Evolutionary conservation across 2,329 filamentous ascomycete genomes (phyloP), one percentile per base, ranked within the genome.

Genomic region (Aureobasidium lini): DNA sequence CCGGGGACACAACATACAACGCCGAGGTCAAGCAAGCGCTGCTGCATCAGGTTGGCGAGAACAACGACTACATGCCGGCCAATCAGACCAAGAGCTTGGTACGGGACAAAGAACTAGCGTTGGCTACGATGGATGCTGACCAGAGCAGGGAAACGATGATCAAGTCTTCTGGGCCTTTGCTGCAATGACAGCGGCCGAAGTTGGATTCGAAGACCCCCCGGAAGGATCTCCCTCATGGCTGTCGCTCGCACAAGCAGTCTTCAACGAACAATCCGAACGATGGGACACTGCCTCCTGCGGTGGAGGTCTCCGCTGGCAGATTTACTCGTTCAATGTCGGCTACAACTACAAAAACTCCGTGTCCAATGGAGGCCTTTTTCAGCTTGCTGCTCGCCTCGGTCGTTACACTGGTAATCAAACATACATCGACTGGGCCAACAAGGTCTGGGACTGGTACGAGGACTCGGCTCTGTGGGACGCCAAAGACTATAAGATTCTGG

Each of bases 261-360:
- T 93, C 72, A 90, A 93, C 74, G 84, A 87, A 53, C 90, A 90
- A 67, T 83, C 83, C 2, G 73, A 73, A 23, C 82, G 89, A 29
- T 93, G 89, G 87, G 85, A 94, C 64, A 74, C 73, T 2, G 66
- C 73, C 0, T 78, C 78, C 0, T 95, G 90, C 71, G 77, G 75
- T 52, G 90, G 90, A 53, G 90, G 90, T 10, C 73, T 95, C 64
- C 84, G 87, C 63, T 95, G 90, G 90, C 90, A 95, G 75, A 88
- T 95, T 62, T 92, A 86, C 74, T 79, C 83, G 10, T 89, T 86
- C 74, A 90, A 91, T 74, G 82, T 63, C 60, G 89, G 89, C 8
- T 84, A 78, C 65, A 72, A 74, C 54, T 83, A 81, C 64, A 83
- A 84, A 64, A 84, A 84, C 64, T 76, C 77, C 28, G 79, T 84